Conservation (phyloP, 139 green algal species). For the Zygnema circumcarinatum region DNA sequence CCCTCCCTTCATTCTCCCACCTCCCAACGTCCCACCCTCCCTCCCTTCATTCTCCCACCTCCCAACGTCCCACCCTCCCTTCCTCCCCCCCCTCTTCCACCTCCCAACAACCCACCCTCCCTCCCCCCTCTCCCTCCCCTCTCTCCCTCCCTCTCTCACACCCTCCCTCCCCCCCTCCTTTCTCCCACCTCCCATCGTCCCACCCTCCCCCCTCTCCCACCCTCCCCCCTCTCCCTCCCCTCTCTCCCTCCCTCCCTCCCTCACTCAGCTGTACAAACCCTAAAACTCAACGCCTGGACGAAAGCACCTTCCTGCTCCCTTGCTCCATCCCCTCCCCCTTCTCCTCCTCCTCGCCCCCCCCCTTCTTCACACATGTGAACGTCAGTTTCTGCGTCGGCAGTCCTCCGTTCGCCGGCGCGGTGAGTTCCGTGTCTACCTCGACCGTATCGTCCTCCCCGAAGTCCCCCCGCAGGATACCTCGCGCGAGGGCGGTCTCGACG, state of each 20-base stretch:
- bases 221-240: background rate
- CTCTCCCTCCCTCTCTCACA: background rate
- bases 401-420: background rate
- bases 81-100: too few species aligned
- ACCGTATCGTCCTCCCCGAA: constrained; percentile 77
- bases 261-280: background rate
- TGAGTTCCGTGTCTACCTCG: constrained; percentile 65
- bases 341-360: background rate
- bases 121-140: too few species aligned
- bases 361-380: constrained; percentile 9
- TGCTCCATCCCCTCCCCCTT: background rate
- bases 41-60: background rate
- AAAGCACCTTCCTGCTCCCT: background rate
- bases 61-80: too few species aligned
- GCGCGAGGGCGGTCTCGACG: constrained; percentile 93
- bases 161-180: background rate
- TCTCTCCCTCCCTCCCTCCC: background rate
- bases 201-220: too few species aligned
- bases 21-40: background rate
- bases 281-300: background rate
- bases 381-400: constrained; percentile 23
- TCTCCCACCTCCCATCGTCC: too few species aligned
- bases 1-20: background rate
- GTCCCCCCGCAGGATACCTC: constrained; percentile 79
- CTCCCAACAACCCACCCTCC: too few species aligned